A percentile compares a stretch with the other conserved stretches of the same genome.
These are phyloP conservation scores for Corinectria fuckeliana DNA, from an alignment of 2,329 filamentous ascomycete species.

Conservation along the genomic window DNA sequence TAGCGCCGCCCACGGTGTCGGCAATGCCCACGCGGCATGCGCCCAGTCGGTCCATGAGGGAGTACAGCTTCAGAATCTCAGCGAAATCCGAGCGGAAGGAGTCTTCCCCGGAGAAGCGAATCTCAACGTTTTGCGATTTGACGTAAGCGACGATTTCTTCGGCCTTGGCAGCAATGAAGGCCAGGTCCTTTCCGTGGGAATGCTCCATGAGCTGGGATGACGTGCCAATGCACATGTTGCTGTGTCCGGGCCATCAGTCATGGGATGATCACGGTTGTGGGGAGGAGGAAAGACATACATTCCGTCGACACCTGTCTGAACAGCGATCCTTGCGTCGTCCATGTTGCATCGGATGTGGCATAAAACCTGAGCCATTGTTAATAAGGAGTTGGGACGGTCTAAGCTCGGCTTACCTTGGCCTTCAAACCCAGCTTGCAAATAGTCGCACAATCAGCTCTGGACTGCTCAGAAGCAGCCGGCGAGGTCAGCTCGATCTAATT, in stretches of 20 bases:
- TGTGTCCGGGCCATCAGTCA: constrained; percentile 7
- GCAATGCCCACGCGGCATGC: constrained; percentile 79
- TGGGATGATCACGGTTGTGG: too few species aligned
- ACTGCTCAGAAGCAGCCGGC: constrained; percentile 86
- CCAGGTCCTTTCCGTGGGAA: constrained; percentile 90
- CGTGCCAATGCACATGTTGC: constrained; percentile 82
- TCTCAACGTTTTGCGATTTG: constrained; percentile 35
- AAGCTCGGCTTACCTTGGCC: constrained; percentile 56
- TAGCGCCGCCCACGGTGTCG: constrained; percentile 70
- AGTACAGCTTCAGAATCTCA: constrained; percentile 82
- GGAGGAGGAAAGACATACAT: constrained; percentile 11
- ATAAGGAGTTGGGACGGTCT: constrained; percentile 50
- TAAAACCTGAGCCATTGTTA: constrained; percentile 12
- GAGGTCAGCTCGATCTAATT: constrained; percentile 73
- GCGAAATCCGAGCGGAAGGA: constrained; percentile 81
- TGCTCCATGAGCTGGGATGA: constrained; percentile 83
- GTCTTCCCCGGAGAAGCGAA: constrained; percentile 72
- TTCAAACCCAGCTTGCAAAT: constrained; percentile 95
- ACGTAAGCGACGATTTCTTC: constrained; percentile 43
- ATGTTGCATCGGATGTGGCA: constrained; percentile 42
- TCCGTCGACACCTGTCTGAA: constrained; percentile 73
- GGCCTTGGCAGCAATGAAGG: constrained; percentile 74
- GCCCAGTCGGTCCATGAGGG: constrained; percentile 81
- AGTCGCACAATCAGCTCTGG: constrained; percentile 82
- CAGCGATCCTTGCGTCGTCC: constrained; percentile 72